A percentile compares a stretch with the other conserved stretches of the same genome.
Conservation (phyloP, 176 grass and related monocot genomes). For the Bolboschoenus planiculmis region DNA sequence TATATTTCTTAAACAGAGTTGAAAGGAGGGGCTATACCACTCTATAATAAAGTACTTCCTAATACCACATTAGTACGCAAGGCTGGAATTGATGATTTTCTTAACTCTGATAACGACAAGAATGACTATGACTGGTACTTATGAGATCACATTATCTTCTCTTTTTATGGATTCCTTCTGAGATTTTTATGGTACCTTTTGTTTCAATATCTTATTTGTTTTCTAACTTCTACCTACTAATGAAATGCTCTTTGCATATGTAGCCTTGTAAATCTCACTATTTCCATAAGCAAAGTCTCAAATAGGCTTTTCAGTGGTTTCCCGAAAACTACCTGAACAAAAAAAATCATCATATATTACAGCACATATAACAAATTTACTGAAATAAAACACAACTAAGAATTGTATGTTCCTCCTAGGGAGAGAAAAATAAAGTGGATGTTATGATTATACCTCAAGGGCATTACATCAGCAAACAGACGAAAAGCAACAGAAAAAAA, state of each 20-base stretch:
- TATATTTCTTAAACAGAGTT: conserved; percentile 21
- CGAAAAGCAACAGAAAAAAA: neutral
- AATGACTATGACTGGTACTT: conserved; percentile 93
- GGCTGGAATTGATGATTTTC: conserved; percentile 75
- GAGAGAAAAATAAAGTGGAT: neutral
- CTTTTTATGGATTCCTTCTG: neutral
- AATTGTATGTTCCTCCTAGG: neutral
- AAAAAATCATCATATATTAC: neutral
- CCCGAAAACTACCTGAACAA: neutral
- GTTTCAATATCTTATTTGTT: neutral
- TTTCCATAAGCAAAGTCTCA: neutral
- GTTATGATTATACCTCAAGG: neutral
- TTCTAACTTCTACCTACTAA: neutral
- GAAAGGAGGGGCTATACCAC: conserved; percentile 18
- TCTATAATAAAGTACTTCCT: conserved; percentile 20
- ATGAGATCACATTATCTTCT: neutral
- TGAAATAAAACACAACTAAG: neutral
- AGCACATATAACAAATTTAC: neutral
- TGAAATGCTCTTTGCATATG: neutral
- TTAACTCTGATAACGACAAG: conserved; percentile 84
- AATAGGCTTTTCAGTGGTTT: neutral
- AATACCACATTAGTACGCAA: conserved; percentile 16
- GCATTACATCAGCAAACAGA: neutral
- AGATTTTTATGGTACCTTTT: neutral
- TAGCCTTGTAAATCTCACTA: neutral